Evolutionary conservation across 345 rosid genomes (phyloP).

Genomic region (Eucalyptus regnans): DNA sequence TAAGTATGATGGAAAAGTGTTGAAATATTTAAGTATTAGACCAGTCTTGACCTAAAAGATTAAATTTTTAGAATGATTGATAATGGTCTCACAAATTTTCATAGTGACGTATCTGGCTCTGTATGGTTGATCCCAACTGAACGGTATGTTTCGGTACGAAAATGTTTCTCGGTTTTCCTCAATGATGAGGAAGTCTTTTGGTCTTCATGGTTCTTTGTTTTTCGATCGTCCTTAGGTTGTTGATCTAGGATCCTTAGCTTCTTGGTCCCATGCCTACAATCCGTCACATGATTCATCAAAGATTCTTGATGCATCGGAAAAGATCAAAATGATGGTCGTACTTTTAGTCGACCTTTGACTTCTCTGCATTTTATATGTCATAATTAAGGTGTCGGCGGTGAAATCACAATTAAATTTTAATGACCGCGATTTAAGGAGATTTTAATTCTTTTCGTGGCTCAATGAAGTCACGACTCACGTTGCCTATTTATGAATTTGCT

Average conservation of each 20-base stretch:
- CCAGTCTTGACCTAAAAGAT: fast-evolving
- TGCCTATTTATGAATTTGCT: not conserved
- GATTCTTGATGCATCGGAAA: not conserved
- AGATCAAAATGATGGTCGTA: not conserved
- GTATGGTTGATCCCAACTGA: not conserved
- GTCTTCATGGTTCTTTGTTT: not conserved
- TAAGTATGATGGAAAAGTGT: too few relatives aligned
- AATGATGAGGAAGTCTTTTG: not conserved
- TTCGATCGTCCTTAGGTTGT: not conserved
- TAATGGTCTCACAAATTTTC: too few relatives aligned
- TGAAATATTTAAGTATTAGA: too few relatives aligned
- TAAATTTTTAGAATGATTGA: fast-evolving
- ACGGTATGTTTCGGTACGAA: not conserved
- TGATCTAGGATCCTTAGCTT: not conserved
- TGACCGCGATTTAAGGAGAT: not conserved
- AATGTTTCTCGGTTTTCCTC: not conserved
- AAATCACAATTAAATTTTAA: not conserved
- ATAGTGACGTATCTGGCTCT: not conserved
- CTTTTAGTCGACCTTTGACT: not conserved
- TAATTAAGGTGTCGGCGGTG: not conserved
- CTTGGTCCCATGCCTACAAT: not conserved
- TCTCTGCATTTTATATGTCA: not conserved
- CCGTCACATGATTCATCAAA: not conserved
- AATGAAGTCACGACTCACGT: not conserved
- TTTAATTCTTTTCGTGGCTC: not conserved